These are phyloP conservation scores for Fragilaria radians DNA, from an alignment of 108 stramenopile genomes.

Conservation along the genomic window DNA sequence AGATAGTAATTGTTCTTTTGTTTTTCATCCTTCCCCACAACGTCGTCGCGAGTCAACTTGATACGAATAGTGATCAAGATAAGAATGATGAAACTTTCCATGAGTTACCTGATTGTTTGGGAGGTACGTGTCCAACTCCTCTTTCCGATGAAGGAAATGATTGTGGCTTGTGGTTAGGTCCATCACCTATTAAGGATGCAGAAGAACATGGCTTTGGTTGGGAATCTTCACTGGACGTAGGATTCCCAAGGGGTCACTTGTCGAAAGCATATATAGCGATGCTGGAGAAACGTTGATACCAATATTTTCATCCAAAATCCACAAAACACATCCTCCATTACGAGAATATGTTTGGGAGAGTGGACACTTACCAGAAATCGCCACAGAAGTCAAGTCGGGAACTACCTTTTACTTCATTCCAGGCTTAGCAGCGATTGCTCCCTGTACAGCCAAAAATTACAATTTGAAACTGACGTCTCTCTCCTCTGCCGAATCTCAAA, in stretches of 20 bases:
- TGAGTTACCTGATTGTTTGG: background rate
- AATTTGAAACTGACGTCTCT: slow-evolving; percentile 21
- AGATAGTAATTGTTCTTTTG: too few relatives aligned
- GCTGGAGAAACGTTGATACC: slow-evolving; percentile 26
- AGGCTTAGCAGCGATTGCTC: slow-evolving; percentile 35
- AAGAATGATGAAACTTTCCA: too few relatives aligned
- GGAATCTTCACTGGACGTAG: slow-evolving; percentile 49
- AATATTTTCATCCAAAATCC: slow-evolving; percentile 10
- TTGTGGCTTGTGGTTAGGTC: slow-evolving; percentile 48
- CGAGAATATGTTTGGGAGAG: slow-evolving; percentile 39
- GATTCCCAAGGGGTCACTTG: slow-evolving; percentile 12
- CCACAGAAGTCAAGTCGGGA: slow-evolving; percentile 13
- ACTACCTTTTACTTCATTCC: slow-evolving; percentile 28
- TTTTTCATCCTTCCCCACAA: too few relatives aligned
- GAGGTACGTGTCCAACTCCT: background rate
- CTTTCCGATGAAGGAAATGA: background rate
- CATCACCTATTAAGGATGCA: slow-evolving; percentile 41
- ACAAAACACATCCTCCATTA: slow-evolving; percentile 22
- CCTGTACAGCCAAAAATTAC: slow-evolving; percentile 38
- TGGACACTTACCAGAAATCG: slow-evolving; percentile 18
- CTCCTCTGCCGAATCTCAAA: too few relatives aligned
- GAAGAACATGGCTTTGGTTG: slow-evolving; percentile 56
- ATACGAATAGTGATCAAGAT: too few relatives aligned
- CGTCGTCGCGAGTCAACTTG: too few relatives aligned
- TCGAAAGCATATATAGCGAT: slow-evolving; percentile 11